Evolutionary conservation across 768 basidiomycete genomes (phyloP).

Genomic region (Boletus sp.): DNA sequence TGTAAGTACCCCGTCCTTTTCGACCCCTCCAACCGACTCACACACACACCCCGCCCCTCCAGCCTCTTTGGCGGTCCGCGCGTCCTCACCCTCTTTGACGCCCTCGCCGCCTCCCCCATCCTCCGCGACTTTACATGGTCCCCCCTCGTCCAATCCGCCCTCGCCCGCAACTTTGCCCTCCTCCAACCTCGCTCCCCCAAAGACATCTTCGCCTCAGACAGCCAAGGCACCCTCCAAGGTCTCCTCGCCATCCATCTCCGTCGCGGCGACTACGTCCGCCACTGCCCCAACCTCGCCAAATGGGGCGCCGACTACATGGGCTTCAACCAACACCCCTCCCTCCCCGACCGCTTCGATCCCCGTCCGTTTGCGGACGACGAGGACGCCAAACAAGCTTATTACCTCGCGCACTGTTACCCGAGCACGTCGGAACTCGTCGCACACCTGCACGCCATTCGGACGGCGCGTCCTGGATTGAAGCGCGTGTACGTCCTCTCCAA

Average conservation of each 20-base stretch:
- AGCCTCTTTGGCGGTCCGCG: constrained; percentile 48
- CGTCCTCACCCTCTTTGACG: constrained; percentile 42
- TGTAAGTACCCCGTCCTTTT: constrained; percentile 34
- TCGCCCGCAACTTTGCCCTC: constrained; percentile 48
- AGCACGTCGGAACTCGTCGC: constrained; percentile 41
- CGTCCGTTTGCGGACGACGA: constrained; percentile 5
- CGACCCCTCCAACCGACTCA: not conserved
- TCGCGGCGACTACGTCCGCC: constrained; percentile 58
- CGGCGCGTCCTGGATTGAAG: constrained; percentile 28
- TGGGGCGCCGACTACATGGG: constrained; percentile 50
- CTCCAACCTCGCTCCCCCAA: constrained; percentile 36
- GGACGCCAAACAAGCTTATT: constrained; percentile 6
- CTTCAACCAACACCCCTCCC: constrained; percentile 44
- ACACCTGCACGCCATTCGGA: constrained; percentile 35
- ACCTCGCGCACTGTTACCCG: constrained; percentile 10
- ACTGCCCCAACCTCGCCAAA: constrained; percentile 49
- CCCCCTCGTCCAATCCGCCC: constrained; percentile 46
- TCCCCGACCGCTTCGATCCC: constrained; percentile 41
- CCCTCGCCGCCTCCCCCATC: constrained; percentile 47
- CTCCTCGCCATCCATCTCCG: constrained; percentile 57
- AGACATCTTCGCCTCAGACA: constrained; percentile 17
- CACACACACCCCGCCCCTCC: too few relatives aligned
- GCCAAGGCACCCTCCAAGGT: constrained; percentile 34
- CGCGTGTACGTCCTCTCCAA: constrained; percentile 54
- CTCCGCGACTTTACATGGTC: constrained; percentile 53